phyloP scores from a whole-genome alignment of 164 flowering plant species.

The Dillenia turbinata region DNA sequence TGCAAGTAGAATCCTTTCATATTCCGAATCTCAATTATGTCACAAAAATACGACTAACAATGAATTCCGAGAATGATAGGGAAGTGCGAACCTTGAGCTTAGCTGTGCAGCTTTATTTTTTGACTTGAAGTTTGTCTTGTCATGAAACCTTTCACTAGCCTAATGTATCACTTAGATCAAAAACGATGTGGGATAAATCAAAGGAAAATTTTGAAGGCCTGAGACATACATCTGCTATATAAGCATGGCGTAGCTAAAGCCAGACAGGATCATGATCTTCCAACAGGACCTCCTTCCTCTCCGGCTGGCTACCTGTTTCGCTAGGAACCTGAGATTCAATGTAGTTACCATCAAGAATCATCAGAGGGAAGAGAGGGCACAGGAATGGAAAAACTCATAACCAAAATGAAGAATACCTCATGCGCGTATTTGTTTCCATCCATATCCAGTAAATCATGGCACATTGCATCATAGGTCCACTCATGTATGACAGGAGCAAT shows the following conservation, averaged over 20 bases:
- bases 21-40: no score
- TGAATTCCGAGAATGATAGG: neutral
- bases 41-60: no score
- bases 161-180: conserved; percentile 28
- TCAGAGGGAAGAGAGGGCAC: neutral
- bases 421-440: conserved; percentile 93
- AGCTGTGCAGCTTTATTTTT: conserved; percentile 97
- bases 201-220: neutral
- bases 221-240: conserved; percentile 88
- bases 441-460: conserved; percentile 86
- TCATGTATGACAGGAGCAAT: conserved; percentile 99
- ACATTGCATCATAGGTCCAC: conserved; percentile 99
- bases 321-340: conserved; percentile 50
- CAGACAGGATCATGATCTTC: conserved; percentile 97
- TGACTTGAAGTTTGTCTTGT: conserved; percentile 82
- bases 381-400: neutral
- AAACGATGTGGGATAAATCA: conserved; percentile 6
- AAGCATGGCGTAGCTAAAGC: conserved; percentile 94
- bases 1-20: no score
- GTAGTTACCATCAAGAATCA: neutral
- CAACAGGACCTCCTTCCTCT: conserved; percentile 86
- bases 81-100: conserved; percentile 50
- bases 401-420: conserved; percentile 46
- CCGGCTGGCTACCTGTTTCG: conserved; percentile 71
- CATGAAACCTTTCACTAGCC: conserved; percentile 90